Conservation (phyloP, 2,329 filamentous ascomycete species). For the Aspergillus brasiliensis region DNA sequence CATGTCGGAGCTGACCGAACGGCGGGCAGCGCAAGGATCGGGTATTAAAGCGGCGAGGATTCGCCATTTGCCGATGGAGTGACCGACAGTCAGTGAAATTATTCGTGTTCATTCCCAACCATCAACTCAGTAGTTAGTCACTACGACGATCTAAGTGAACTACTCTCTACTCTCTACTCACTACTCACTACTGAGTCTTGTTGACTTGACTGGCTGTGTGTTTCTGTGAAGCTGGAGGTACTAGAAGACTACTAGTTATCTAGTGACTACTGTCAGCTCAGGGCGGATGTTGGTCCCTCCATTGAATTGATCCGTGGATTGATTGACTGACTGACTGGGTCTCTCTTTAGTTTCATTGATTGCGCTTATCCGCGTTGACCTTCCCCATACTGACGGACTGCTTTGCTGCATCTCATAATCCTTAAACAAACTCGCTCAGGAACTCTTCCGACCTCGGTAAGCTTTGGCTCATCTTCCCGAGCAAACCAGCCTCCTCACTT, state of each 20-base stretch:
- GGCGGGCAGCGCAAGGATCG: conserved; percentile 2
- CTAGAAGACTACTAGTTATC: background rate
- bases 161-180: too few species aligned
- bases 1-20: conserved; percentile 22
- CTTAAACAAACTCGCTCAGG: conserved; percentile 6
- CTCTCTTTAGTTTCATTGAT: background rate
- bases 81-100: conserved; percentile 1
- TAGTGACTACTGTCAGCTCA: conserved; percentile 1
- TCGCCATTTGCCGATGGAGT: conserved; percentile 18
- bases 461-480: conserved; percentile 5
- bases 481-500: conserved; percentile 12
- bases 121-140: too few species aligned
- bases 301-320: background rate
- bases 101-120: background rate
- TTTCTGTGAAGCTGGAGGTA: background rate
- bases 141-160: too few species aligned
- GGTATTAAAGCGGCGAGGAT: conserved; percentile 11
- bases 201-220: background rate
- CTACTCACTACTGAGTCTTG: too few species aligned
- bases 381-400: background rate
- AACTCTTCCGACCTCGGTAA: conserved; percentile 22
- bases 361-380: background rate
- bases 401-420: background rate
- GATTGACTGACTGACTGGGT: background rate
- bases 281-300: background rate